Percentiles rank a stretch among this genome's conserved stretches.
Evolutionary conservation across 345 rosid genomes (phyloP).

Genomic region (Eucalyptus caleyi): DNA sequence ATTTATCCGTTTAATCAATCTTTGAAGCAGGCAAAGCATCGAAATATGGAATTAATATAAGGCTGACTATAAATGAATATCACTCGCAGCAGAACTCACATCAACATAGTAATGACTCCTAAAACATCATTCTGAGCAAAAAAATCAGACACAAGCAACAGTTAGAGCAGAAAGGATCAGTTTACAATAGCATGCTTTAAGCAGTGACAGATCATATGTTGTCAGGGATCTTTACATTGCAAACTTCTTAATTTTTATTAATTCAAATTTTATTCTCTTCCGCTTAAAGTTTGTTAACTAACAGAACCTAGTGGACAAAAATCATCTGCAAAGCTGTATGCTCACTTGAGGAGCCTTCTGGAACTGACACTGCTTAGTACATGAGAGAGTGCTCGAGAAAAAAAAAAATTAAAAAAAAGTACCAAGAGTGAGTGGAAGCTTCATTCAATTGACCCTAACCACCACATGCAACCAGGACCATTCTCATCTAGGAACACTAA

Average conservation of each 20-base stretch:
- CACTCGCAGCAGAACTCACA: not conserved
- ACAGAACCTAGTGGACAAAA: not conserved
- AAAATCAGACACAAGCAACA: not conserved
- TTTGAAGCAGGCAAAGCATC: not conserved
- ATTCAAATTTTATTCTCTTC: not conserved
- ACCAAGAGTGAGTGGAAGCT: not conserved
- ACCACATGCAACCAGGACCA: not conserved
- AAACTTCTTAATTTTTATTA: not conserved
- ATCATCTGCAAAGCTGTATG: not conserved
- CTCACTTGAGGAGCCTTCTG: not conserved
- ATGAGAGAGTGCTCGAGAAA: not conserved
- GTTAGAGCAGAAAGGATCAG: not conserved
- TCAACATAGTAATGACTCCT: not conserved
- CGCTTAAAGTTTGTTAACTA: not conserved
- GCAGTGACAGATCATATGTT: not conserved
- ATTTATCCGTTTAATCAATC: not conserved
- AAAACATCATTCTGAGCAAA: not conserved
- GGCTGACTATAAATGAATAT: not conserved
- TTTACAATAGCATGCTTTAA: not conserved
- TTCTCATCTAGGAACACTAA: not conserved
- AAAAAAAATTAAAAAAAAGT: not conserved
- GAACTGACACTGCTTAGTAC: not conserved
- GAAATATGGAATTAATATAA: not conserved
- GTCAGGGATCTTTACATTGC: not conserved
- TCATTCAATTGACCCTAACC: not conserved